phyloP scores from a whole-genome alignment of 768 basidiomycete genomes.

The Cyathus striatus region DNA sequence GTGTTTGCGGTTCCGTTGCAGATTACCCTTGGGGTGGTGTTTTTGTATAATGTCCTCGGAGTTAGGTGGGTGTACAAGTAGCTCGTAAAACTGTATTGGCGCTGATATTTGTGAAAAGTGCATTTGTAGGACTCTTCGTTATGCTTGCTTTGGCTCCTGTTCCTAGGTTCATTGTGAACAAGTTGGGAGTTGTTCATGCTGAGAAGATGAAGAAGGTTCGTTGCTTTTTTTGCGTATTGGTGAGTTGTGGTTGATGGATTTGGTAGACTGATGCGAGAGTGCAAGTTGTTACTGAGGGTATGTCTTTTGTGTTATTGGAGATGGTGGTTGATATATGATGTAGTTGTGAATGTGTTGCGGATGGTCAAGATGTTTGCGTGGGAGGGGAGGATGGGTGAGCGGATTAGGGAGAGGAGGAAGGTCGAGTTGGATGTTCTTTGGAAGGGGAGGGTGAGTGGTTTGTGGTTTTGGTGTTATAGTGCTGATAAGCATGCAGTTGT shows the following conservation, averaged over 20 bases:
- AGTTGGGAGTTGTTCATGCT: constrained; percentile 42
- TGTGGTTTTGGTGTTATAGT: too few relatives aligned
- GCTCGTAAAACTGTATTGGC: too few relatives aligned
- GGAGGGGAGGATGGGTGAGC: constrained; percentile 52
- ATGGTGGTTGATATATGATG: constrained; percentile 1
- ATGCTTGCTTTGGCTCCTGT: constrained; percentile 50
- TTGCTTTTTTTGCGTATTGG: constrained; percentile 6
- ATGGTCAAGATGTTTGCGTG: constrained; percentile 76
- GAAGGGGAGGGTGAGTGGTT: constrained; percentile 33
- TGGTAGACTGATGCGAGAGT: constrained; percentile 1
- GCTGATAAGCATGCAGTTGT: too few relatives aligned
- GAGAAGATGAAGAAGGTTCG: constrained; percentile 54
- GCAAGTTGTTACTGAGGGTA: constrained; percentile 58
- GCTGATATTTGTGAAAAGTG: constrained; percentile 19
- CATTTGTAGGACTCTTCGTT: constrained; percentile 50
- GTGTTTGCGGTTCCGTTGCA: constrained; percentile 23
- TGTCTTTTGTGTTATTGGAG: constrained; percentile 7
- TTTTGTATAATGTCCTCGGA: constrained; percentile 35
- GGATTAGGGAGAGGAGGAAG: constrained; percentile 53
- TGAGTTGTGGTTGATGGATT: not conserved
- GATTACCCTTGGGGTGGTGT: constrained; percentile 24
- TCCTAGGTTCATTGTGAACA: constrained; percentile 51
- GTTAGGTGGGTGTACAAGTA: constrained; percentile 34
- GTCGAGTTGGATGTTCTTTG: constrained; percentile 56
- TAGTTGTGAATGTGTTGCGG: constrained; percentile 53